Conservation (phyloP, 1,284 basidiomycete species). For the Phylloporus sp. region DNA sequence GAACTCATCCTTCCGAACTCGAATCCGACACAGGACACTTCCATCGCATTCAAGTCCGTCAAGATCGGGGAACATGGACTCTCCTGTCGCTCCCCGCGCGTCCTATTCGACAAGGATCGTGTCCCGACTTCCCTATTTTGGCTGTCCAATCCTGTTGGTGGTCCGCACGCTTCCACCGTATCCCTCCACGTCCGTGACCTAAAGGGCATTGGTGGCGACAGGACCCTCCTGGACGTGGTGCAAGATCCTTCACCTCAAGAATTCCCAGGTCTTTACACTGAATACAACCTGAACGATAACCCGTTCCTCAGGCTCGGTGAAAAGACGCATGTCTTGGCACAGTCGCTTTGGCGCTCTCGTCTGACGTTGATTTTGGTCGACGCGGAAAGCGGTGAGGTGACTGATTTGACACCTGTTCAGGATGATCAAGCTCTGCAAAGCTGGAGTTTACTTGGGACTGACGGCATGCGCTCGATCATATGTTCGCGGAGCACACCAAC, state of each 20-base stretch:
- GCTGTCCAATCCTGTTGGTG: slow-evolving; percentile 58
- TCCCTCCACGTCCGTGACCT: slow-evolving; percentile 51
- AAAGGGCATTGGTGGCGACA: slow-evolving; percentile 11
- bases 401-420: slow-evolving; percentile 42
- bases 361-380: slow-evolving; percentile 49
- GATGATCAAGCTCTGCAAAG: slow-evolving; percentile 41
- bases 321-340: slow-evolving; percentile 43
- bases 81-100: slow-evolving; percentile 62
- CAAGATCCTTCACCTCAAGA: slow-evolving; percentile 41
- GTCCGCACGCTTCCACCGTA: slow-evolving; percentile 63
- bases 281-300: slow-evolving; percentile 47
- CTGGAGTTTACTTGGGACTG: slow-evolving; percentile 58
- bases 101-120: slow-evolving; percentile 37
- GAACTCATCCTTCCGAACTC: slow-evolving; percentile 38
- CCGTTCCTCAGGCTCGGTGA: slow-evolving; percentile 46
- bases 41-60: slow-evolving; percentile 24
- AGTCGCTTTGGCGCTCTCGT: slow-evolving; percentile 58
- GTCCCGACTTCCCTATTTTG: slow-evolving; percentile 48
- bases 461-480: slow-evolving; percentile 48
- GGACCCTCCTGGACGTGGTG: slow-evolving; percentile 40
- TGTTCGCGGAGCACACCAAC: slow-evolving; percentile 56
- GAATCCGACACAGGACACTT: not conserved
- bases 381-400: slow-evolving; percentile 40
- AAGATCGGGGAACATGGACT: slow-evolving; percentile 48
- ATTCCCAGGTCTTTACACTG: slow-evolving; percentile 70